Evolutionary conservation across 202 grass and related monocot genomes (phyloP).

Genomic region (Elaeis oleifera): DNA sequence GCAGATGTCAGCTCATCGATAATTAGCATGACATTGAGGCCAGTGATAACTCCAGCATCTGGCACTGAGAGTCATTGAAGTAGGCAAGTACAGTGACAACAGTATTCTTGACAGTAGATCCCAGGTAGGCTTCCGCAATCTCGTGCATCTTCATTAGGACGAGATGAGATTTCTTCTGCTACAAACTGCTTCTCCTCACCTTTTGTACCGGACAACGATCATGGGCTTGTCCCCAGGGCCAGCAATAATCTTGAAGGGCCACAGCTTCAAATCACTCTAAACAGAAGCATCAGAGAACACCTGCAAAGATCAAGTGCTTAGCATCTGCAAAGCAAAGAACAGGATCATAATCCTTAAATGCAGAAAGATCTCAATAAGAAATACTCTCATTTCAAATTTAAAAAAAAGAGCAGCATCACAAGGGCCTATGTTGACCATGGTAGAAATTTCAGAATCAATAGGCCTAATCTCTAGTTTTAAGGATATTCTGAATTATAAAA

Average conservation of each 20-base stretch:
- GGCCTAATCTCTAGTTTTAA: too few species aligned
- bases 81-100: slow-evolving; percentile 3
- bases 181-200: slow-evolving; percentile 3
- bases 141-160: not conserved
- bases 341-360: too few species aligned
- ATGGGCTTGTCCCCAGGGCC: not conserved
- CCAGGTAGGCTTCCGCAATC: slow-evolving; percentile 2
- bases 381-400: too few species aligned
- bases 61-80: not conserved
- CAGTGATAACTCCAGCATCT: not conserved
- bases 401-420: too few species aligned
- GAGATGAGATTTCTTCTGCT: slow-evolving; percentile 3
- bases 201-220: not conserved
- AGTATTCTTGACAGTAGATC: not conserved
- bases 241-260: slow-evolving; percentile 4
- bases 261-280: not conserved
- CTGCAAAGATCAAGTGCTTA: not conserved
- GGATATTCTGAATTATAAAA: too few species aligned
- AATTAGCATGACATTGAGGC: slow-evolving; percentile 12
- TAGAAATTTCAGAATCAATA: too few species aligned
- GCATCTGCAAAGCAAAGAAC: not conserved
- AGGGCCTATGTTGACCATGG: too few species aligned
- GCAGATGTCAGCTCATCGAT: slow-evolving; percentile 15
- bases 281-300: not conserved
- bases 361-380: too few species aligned